Evolutionary conservation across 2,329 filamentous ascomycete genomes (phyloP), one percentile per base, ranked within the genome.

Genomic region (Botrytis fragariae): DNA sequence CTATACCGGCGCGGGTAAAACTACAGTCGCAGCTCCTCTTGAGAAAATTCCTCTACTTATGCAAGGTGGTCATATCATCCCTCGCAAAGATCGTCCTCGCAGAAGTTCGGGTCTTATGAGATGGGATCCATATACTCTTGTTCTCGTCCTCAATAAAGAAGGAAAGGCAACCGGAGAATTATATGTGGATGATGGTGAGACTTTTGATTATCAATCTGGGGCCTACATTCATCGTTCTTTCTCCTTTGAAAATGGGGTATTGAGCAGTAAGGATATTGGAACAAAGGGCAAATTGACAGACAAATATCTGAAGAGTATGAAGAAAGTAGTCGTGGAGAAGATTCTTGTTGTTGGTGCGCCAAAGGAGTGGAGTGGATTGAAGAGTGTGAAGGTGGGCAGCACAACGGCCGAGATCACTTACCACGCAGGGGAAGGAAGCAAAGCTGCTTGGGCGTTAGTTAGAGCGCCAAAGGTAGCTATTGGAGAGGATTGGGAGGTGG

Each of bases 131-230:
- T 97, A 97, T 84, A 99, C 96, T 0, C 88, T 99, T 1, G 91
- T 99, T 3, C 86, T 98, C 3, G 88, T 89, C 0, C 85, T 97
- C 25, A 86, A 89, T 77, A 88, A 89, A 77, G 86, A 88, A 45
- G 90, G 92, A 71, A 89, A 91, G 78, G 94, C 95, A 0, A 88
- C 91, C 65, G 96, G 96, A 42, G 91, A 92, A 67, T 85, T 99
- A 12, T 99, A 99, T 80, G 86, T 94, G 44, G 96, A 99, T 80
- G 96, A 99, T 77, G 96, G 96, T 65, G 95, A 98, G 83, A 93
- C 92, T 0, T 99, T 95, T 77, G 94, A 97, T 72, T 94, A 93
- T 80, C 86, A 97, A 82, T 85, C 90, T 76, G 95, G 95, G 18
- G 94, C 94, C 75, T 97, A 92, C 83, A 95, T 98, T 78, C 91